Evolutionary conservation across 2,329 filamentous ascomycete genomes (phyloP).

Genomic region (Fusarium liriodendri): DNA sequence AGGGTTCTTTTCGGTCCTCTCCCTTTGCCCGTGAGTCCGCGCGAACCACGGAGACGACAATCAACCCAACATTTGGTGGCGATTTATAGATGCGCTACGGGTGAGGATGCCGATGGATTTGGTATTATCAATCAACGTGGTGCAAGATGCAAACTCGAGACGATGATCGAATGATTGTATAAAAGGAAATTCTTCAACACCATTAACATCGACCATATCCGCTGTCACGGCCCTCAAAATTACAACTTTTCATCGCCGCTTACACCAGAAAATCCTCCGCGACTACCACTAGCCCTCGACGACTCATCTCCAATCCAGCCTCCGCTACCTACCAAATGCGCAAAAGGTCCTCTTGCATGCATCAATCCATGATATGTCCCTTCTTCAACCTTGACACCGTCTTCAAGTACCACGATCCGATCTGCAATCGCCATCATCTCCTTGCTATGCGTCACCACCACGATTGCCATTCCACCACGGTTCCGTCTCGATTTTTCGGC

Average conservation of each 20-base stretch:
- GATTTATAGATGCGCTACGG: not conserved
- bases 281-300: not conserved
- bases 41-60: not conserved
- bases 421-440: slow-evolving; percentile 91
- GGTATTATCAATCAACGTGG: not conserved
- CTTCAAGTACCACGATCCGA: slow-evolving; percentile 78
- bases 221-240: not conserved
- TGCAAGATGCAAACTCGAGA: not conserved
- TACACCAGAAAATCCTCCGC: not conserved
- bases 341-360: slow-evolving; percentile 56
- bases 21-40: not conserved
- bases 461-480: slow-evolving; percentile 68
- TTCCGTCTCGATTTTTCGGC: slow-evolving; percentile 48
- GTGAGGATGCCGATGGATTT: not conserved
- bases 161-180: not conserved
- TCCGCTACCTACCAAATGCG: slow-evolving; percentile 57
- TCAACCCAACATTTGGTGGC: not conserved
- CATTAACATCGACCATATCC: not conserved
- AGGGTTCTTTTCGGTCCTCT: not conserved
- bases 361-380: slow-evolving; percentile 75
- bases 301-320: slow-evolving; percentile 18
- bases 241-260: not conserved
- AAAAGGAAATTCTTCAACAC: not conserved
- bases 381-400: slow-evolving; percentile 72
- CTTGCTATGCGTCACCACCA: slow-evolving; percentile 83